phyloP scores from a whole-genome alignment of 352 stramenopile species.

The Pythium monospermum region DNA sequence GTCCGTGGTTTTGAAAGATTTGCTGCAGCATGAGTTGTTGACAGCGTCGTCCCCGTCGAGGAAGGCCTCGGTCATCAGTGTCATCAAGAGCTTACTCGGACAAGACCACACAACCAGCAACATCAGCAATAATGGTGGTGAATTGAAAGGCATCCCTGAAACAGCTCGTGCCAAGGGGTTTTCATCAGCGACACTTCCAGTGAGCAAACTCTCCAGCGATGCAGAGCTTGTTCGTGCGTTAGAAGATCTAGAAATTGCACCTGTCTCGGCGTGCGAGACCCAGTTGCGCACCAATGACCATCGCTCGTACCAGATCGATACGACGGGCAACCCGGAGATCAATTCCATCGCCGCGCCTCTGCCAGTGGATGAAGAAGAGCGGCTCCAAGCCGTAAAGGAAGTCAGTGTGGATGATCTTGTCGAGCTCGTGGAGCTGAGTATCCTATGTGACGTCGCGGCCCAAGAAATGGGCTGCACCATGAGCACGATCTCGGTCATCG shows the following conservation, averaged over 20 bases:
- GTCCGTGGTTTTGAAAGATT: neutral
- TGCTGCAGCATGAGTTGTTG: conserved; percentile 9
- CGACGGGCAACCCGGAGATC: too few relatives aligned
- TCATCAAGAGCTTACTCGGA: too few relatives aligned
- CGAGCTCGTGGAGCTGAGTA: conserved; percentile 43
- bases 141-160: too few relatives aligned
- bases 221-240: too few relatives aligned
- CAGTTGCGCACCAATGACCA: conserved; percentile 2
- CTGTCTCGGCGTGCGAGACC: too few relatives aligned
- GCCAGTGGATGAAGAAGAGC: conserved; percentile 34
- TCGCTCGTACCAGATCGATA: conserved; percentile 28
- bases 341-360: conserved; percentile 30
- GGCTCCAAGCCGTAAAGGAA: conserved; percentile 36
- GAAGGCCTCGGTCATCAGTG: conserved; percentile 9
- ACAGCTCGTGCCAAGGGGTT: too few relatives aligned
- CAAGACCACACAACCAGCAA: too few relatives aligned
- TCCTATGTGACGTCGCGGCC: conserved; percentile 47
- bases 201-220: too few relatives aligned
- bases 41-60: neutral
- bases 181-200: too few relatives aligned
- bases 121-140: too few relatives aligned
- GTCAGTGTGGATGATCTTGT: conserved; percentile 36
- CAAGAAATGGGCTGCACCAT: conserved; percentile 48
- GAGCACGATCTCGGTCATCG: conserved; percentile 54
- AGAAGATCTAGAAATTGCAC: too few relatives aligned